Base-by-base conservation (phyloP, 225 moss, liverwort and hornwort species). In the Pleurozium schreberi region DNA sequence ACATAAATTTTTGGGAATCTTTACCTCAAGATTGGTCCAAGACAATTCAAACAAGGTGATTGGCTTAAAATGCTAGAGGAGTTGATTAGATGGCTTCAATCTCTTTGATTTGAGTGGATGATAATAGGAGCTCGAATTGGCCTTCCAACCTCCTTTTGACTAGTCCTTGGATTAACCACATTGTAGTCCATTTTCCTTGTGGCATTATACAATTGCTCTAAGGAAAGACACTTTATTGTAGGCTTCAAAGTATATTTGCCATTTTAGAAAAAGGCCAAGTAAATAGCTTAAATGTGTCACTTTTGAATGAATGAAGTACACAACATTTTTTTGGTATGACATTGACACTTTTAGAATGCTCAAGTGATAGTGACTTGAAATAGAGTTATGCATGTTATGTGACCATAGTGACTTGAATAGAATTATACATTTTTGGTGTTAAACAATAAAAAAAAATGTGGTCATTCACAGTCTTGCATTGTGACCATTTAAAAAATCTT, bases 161-260 rank as follows among this genome's bases (percentile, higher is more conserved):
- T 1, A 1, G 6, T 38, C 10, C 12, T 6, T n/a, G 2, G n/a
- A 68, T 23, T 7, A 13, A 3, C 1, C 2, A 69, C 40, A 40
- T 69, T 40, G 5, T 1, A 1, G 0, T 23, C 13, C 6, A n/a
- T 68, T 67, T 67, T 67, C 6, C 4, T n/a, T 34, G 17, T 2
- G 7, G 8, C 8, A 64, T 11, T 7, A 7, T n/a, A 4, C 2
- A 5, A 3, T 40, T 69, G 69, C 5, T 67, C 11, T 33, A 36
- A 34, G 2, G 7, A 12, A 75, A 50, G 50, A 20, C 5, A 75
- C 8, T 14, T 33, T 77, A 14, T 23, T 36, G 6, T 50, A 3
- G 14, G 10, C 6, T 55, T n/a, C 8, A 34, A 26, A 78, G 2
- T 15, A 6, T 6, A 38, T 13, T 21, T 21, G 8, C 8, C 19